phyloP scores from a whole-genome alignment of 1,284 basidiomycete species.

The Puccinia horiana region DNA sequence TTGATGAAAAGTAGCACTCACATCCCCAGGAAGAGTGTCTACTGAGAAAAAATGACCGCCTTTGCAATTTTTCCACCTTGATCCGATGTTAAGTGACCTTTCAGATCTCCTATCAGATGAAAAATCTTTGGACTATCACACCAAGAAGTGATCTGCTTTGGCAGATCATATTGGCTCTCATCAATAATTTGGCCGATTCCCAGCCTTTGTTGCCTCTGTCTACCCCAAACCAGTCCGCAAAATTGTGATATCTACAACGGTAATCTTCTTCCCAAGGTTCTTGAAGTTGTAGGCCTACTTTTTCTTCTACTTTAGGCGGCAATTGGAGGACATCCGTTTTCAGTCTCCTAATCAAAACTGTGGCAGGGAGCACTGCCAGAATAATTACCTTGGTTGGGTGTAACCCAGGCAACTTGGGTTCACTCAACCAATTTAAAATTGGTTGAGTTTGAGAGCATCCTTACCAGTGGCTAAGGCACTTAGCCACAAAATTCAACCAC shows the following conservation, averaged over 20 bases:
- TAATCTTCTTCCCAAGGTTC: slow-evolving; percentile 10
- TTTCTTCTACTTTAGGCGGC: not conserved
- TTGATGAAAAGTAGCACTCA: not conserved
- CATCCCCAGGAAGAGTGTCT: not conserved
- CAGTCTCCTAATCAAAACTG: not conserved
- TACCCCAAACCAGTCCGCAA: not conserved
- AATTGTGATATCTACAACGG: not conserved
- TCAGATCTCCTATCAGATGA: slow-evolving; percentile 2
- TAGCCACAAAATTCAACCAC: too few species aligned
- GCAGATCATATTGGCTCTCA: not conserved
- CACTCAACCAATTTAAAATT: too few species aligned
- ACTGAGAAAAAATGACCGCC: not conserved
- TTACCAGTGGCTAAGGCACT: too few species aligned
- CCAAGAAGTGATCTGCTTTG: not conserved
- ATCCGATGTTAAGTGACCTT: not conserved
- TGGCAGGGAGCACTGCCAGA: not conserved
- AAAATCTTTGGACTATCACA: not conserved
- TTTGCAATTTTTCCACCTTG: not conserved
- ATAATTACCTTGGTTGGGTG: too few species aligned
- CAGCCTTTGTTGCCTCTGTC: not conserved
- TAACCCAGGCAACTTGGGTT: too few species aligned
- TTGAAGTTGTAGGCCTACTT: not conserved
- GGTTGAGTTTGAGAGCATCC: too few species aligned
- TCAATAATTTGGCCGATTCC: not conserved
- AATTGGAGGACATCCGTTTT: not conserved